Evolutionary conservation across 148 eudicot species (phyloP), one percentile per base, ranked within the genome.

Genomic region (Rhododendron simsii): DNA sequence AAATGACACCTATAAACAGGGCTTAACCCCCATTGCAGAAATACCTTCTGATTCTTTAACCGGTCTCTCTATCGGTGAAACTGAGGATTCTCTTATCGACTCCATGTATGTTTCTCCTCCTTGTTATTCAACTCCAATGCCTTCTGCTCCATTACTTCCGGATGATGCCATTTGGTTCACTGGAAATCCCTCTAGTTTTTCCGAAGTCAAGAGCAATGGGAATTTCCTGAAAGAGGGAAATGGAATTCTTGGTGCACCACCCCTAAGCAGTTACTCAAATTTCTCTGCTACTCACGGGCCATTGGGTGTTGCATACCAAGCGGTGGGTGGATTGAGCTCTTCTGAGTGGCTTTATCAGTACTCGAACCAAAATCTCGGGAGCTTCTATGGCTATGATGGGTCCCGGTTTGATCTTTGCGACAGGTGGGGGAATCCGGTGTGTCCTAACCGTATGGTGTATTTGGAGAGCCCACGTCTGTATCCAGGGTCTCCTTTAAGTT

Each of bases 121-220:
- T 84, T 83, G 90, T 80, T 89, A 85, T 67, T 88, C 89, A 18
- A 74, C 92, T 89, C 96, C 94, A 5, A 44, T 84, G 35, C 96
- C 98, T 45, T 93, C 97, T 26, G 95, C 96, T 15, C 95, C 98
- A 9, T 81, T 91, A 26, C 85, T 93, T 61, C 96, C 93, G 9
- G 93, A 92, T 20, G 91, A 93, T 81, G 90, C 92, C 13, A 50
- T 67, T 86, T 90, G 94, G 93, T 82, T 91, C 61, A 86, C 87
- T 5, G 87, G 83, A 21, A 83, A 65, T 86, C 85, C 94, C 14
- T 41, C 89, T 35, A 65, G 39, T 73, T 90, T 84, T 15, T 44
- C 86, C 3, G 85, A 84, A 2, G 10, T 13, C 53, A 86, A 83
- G 73, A 84, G 84, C 63, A 41, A 45, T 59, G 81, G 41, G 33